Percentiles rank a stretch among this genome's conserved stretches.
phyloP scores from a whole-genome alignment of 176 grass and related monocot genomes.

The Oryza brachyantha region DNA sequence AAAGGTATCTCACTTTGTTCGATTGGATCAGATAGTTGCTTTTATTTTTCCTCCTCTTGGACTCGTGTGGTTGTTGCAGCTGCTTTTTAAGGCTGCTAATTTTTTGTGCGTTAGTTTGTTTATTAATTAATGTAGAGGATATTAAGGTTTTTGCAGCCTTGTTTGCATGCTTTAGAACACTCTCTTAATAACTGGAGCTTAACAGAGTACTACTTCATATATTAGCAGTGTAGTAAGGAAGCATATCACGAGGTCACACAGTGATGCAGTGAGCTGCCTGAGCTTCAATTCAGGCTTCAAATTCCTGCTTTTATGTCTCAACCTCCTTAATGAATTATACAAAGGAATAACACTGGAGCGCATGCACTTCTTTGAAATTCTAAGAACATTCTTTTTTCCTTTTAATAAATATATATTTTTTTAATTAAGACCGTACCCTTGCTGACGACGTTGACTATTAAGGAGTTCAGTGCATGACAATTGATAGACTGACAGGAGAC shows the following conservation, averaged over 20 bases:
- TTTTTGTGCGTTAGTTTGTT: slow-evolving; percentile 34
- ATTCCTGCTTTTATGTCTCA: too few relatives aligned
- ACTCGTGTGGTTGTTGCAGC: slow-evolving; percentile 29
- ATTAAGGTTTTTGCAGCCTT: slow-evolving; percentile 2
- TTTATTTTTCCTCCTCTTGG: neutral
- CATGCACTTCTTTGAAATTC: neutral
- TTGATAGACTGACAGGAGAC: neutral
- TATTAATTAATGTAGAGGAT: slow-evolving; percentile 1
- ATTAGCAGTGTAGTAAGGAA: too few relatives aligned
- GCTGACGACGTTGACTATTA: neutral
- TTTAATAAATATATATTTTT: too few relatives aligned
- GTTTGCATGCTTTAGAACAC: slow-evolving; percentile 14
- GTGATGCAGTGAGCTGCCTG: too few relatives aligned
- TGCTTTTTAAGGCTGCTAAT: neutral
- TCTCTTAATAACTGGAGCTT: slow-evolving; percentile 20
- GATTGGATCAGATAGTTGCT: neutral
- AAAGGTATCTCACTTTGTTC: slow-evolving; percentile 22
- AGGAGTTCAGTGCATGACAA: neutral
- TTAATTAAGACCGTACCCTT: too few relatives aligned
- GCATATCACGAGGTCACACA: too few relatives aligned
- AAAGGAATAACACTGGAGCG: neutral
- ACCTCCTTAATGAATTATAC: neutral
- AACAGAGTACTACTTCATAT: too few relatives aligned
- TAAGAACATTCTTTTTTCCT: too few relatives aligned
- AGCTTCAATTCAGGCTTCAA: too few relatives aligned